Evolutionary conservation across 495 filamentous ascomycete genomes (phyloP).

Genomic region (Neurospora discreta): DNA sequence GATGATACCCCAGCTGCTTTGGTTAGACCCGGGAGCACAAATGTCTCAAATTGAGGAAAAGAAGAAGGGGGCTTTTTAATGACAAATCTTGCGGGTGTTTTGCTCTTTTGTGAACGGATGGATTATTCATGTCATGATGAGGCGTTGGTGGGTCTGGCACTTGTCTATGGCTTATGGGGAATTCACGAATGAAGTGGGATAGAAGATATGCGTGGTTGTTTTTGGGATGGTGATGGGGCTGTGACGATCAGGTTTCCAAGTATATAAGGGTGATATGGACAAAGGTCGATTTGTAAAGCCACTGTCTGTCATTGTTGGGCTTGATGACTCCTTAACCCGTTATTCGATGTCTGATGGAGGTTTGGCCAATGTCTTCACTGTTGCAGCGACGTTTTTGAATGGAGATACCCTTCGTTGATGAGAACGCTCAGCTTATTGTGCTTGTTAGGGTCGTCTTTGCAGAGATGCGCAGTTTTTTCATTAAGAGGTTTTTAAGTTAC

Average conservation of each 20-base stretch:
- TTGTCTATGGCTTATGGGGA: not conserved
- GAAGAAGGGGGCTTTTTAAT: not conserved
- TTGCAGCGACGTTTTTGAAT: not conserved
- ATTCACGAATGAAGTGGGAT: not conserved
- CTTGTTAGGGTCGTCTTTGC: not conserved
- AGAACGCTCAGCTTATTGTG: not conserved
- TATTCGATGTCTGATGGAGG: not conserved
- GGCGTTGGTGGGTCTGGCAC: not conserved
- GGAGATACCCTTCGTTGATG: not conserved
- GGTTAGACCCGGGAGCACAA: too few species aligned
- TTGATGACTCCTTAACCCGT: not conserved
- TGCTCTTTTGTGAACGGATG: not conserved
- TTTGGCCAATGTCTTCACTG: not conserved
- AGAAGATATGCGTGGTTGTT: not conserved
- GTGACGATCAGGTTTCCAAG: not conserved
- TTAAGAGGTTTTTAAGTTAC: not conserved
- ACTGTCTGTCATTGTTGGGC: not conserved
- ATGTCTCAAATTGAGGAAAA: not conserved
- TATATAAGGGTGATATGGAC: not conserved
- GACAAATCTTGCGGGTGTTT: not conserved
- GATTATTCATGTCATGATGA: not conserved
- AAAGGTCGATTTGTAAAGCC: not conserved
- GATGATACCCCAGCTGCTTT: not conserved
- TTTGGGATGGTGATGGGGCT: not conserved
- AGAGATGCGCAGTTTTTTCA: not conserved